These are phyloP conservation scores for Ustilago nuda DNA, from an alignment of 1,284 basidiomycete species.

Conservation along the genomic window DNA sequence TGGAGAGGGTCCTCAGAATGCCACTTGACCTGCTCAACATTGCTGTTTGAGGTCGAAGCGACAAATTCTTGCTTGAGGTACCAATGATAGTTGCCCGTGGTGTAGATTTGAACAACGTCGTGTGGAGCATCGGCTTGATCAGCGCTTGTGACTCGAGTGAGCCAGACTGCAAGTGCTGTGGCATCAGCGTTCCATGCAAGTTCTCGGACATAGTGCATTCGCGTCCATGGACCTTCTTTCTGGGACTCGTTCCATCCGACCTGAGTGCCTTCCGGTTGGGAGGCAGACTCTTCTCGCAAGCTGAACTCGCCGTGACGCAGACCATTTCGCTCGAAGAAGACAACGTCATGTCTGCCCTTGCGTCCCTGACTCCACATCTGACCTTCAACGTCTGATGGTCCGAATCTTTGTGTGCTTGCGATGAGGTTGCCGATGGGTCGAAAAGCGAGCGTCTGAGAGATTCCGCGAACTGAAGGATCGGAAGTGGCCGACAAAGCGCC, in stretches of 20 bases:
- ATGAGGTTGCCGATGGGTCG: slow-evolving; percentile 87
- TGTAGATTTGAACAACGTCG: slow-evolving; percentile 84
- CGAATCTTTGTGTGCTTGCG: slow-evolving; percentile 83
- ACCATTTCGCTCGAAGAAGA: slow-evolving; percentile 96
- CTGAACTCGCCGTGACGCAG: slow-evolving; percentile 89
- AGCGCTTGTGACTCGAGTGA: slow-evolving; percentile 69
- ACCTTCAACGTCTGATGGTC: slow-evolving; percentile 74
- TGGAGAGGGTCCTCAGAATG: slow-evolving; percentile 83
- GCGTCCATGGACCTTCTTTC: slow-evolving; percentile 28
- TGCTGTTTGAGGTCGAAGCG: slow-evolving; percentile 2
- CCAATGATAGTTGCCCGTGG: slow-evolving; percentile 95
- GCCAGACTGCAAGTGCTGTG: slow-evolving; percentile 84
- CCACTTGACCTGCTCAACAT: slow-evolving; percentile 78
- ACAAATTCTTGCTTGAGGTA: slow-evolving; percentile 70
- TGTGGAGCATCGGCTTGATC: slow-evolving; percentile 4
- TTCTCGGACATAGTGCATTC: slow-evolving; percentile 76
- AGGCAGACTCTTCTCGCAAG: slow-evolving; percentile 73
- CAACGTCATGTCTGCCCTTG: slow-evolving; percentile 79
- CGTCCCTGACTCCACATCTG: slow-evolving; percentile 56
- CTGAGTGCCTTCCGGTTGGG: slow-evolving; percentile 63
- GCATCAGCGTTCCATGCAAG: slow-evolving; percentile 91
- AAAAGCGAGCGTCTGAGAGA: slow-evolving; percentile 87
- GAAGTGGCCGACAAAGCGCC: slow-evolving; percentile 85
- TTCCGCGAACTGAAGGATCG: slow-evolving; percentile 79
- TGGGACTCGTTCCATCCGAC: slow-evolving; percentile 27